Percentiles rank a stretch among this genome's conserved stretches.
Evolutionary conservation across 805 yeast species (phyloP).

Genomic region (Candida khao-thaluensis): DNA sequence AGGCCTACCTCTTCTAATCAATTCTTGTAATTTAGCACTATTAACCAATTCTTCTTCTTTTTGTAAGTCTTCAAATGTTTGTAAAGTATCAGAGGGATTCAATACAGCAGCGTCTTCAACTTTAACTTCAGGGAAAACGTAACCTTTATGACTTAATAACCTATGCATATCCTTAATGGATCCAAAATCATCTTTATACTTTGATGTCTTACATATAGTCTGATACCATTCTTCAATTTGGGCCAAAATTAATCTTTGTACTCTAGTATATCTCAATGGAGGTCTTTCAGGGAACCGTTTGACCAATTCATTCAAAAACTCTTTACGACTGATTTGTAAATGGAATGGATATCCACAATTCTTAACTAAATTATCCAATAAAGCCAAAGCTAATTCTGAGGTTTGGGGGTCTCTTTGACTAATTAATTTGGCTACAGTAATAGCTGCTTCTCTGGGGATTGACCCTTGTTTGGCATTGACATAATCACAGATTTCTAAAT

Average conservation of each 20-base stretch:
- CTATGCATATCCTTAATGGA: slow-evolving; percentile 96
- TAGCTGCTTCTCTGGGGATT: slow-evolving; percentile 89
- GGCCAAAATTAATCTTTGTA: slow-evolving; percentile 81
- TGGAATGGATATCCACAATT: slow-evolving; percentile 98
- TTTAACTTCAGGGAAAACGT: slow-evolving; percentile 87
- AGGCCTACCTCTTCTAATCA: slow-evolving; percentile 93
- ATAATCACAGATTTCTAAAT: slow-evolving; percentile 89
- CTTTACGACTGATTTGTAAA: slow-evolving; percentile 90
- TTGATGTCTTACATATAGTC: slow-evolving; percentile 85
- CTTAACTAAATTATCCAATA: slow-evolving; percentile 88
- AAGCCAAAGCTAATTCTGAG: slow-evolving; percentile 75
- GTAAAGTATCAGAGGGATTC: slow-evolving; percentile 82
- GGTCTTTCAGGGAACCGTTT: slow-evolving; percentile 94
- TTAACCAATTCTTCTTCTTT: slow-evolving; percentile 91
- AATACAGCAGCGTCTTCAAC: slow-evolving; percentile 90
- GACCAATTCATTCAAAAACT: slow-evolving; percentile 89
- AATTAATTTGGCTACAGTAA: slow-evolving; percentile 76
- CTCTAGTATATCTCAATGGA: slow-evolving; percentile 76
- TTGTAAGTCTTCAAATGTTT: slow-evolving; percentile 86
- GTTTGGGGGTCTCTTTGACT: slow-evolving; percentile 83
- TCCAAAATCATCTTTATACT: slow-evolving; percentile 88
- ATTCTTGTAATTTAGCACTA: slow-evolving; percentile 91
- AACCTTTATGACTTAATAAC: slow-evolving; percentile 84
- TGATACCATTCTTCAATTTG: slow-evolving; percentile 97
- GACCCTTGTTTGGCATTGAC: slow-evolving; percentile 91